These are phyloP conservation scores for Wickerhamomyces chaumierensis DNA, from an alignment of 805 yeast species.

Conservation along the genomic window DNA sequence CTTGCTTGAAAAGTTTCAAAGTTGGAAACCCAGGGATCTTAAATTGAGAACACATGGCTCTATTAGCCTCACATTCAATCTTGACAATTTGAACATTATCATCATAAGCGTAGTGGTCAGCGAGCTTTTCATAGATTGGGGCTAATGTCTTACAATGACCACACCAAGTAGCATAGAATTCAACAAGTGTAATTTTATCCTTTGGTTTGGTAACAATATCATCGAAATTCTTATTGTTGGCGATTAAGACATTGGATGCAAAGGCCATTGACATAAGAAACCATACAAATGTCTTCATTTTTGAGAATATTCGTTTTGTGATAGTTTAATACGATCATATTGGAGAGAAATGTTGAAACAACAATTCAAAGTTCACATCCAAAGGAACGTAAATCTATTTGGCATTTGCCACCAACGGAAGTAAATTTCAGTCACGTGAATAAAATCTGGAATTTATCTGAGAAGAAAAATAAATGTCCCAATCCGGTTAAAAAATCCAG, in stretches of 20 bases:
- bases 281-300: neutral
- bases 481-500: no score
- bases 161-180: conserved; percentile 96
- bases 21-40: conserved; percentile 89
- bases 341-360: no score
- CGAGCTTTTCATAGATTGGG: conserved; percentile 80
- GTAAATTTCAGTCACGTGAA: no score
- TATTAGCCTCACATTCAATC: conserved; percentile 83
- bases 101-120: conserved; percentile 42
- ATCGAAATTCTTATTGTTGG: conserved; percentile 30
- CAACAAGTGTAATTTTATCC: conserved; percentile 58
- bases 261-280: neutral
- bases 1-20: conserved; percentile 71
- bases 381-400: no score
- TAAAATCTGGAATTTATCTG: no score
- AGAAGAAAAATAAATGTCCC: no score
- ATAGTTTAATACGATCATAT: no score
- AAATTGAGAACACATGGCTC: conserved; percentile 55
- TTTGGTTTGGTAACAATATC: conserved; percentile 45
- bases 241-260: neutral
- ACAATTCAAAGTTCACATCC: no score
- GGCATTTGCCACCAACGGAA: no score
- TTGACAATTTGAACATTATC: conserved; percentile 66
- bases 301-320: no score
- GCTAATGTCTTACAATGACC: conserved; percentile 89